Percentiles rank a stretch among this genome's conserved stretches.
Evolutionary conservation across 345 rosid genomes (phyloP).

Genomic region (Hypericum androsaemum): DNA sequence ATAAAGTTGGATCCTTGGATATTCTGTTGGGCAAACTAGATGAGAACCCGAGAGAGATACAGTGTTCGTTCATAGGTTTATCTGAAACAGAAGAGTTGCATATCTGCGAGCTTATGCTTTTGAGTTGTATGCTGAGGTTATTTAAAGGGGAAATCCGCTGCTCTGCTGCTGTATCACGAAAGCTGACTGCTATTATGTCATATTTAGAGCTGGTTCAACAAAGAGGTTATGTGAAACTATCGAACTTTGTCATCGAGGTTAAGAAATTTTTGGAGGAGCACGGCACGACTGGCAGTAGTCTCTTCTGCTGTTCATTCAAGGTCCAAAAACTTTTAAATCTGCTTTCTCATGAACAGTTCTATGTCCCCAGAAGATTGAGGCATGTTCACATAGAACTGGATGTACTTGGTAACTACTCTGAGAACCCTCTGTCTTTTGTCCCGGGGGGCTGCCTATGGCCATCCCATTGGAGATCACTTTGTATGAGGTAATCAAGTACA

Average conservation of each 20-base stretch:
- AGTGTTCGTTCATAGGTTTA: conserved; percentile 48
- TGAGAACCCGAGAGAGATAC: conserved; percentile 42
- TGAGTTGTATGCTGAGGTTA: conserved; percentile 43
- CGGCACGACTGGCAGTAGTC: conserved; percentile 14
- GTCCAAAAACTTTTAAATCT: conserved; percentile 30
- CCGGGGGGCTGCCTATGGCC: conserved; percentile 63
- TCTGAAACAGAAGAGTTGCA: conserved; percentile 46
- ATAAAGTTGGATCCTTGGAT: conserved; percentile 36
- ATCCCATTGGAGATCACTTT: conserved; percentile 48
- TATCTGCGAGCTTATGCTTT: conserved; percentile 43
- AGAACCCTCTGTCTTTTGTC: conserved; percentile 52
- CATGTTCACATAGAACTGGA: conserved; percentile 41
- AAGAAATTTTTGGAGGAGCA: conserved; percentile 29
- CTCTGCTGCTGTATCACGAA: conserved; percentile 25
- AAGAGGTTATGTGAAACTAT: conserved; percentile 34
- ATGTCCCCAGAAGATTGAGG: conserved; percentile 24
- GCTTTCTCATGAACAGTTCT: conserved; percentile 41
- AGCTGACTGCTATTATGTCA: conserved; percentile 40
- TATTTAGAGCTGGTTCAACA: conserved; percentile 33
- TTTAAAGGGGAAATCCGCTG: conserved; percentile 39
- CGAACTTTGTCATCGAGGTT: conserved; percentile 46
- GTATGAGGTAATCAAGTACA: conserved; percentile 30
- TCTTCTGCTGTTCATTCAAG: conserved; percentile 16
- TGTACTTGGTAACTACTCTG: conserved; percentile 53
- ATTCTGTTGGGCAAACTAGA: conserved; percentile 51